These are phyloP conservation scores for Dactylorhiza incarnata DNA, from an alignment of 106 monocot species.

Conservation along the genomic window DNA sequence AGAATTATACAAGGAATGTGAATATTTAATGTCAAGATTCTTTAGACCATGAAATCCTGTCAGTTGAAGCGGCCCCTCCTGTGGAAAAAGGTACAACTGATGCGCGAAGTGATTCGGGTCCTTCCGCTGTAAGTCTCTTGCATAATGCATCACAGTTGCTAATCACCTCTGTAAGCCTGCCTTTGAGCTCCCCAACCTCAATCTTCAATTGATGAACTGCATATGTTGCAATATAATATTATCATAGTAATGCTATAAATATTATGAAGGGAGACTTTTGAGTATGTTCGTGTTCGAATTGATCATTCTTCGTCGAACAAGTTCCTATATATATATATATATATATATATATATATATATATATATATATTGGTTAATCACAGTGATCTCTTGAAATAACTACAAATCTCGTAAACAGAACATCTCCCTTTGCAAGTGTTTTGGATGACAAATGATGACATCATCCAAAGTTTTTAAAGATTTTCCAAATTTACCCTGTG, in stretches of 20 bases:
- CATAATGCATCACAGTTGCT: constrained; percentile 93
- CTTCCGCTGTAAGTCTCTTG: constrained; percentile 67
- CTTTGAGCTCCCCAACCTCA: constrained; percentile 94
- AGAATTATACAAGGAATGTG: not conserved
- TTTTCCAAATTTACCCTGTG: no score
- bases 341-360: no score
- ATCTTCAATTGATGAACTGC: constrained; percentile 71
- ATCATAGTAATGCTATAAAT: not conserved
- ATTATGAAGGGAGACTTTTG: no score
- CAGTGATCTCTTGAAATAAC: no score
- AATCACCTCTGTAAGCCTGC: constrained; percentile 88
- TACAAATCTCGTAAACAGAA: no score
- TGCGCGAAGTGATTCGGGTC: constrained; percentile 42
- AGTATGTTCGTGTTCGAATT: no score
- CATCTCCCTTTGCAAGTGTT: no score
- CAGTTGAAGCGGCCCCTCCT: not conserved
- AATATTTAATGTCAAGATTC: not conserved
- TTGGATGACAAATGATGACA: no score
- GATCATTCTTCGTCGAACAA: no score
- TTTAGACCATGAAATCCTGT: not conserved
- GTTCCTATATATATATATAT: no score
- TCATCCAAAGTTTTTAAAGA: no score
- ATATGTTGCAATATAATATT: constrained; percentile 1
- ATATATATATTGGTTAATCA: no score
- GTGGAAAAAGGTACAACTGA: constrained; percentile 34